Evolutionary conservation across 148 eudicot species (phyloP).

Genomic region (Agrostemma githago): DNA sequence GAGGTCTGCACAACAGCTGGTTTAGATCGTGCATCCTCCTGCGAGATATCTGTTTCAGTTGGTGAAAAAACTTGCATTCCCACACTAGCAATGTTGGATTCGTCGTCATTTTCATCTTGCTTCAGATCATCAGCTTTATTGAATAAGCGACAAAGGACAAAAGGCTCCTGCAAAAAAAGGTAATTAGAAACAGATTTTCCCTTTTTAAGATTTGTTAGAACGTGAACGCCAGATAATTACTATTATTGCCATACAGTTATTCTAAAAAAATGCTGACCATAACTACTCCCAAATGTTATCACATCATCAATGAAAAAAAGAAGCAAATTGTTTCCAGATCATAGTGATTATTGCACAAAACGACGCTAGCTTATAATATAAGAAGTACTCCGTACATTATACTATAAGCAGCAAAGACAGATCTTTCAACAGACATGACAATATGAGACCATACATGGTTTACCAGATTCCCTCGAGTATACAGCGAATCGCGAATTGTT

Average conservation of each 20-base stretch:
- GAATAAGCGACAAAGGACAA: constrained; percentile 76
- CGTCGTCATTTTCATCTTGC: constrained; percentile 49
- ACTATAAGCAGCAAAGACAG: neutral
- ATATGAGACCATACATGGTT: neutral
- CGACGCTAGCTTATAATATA: neutral
- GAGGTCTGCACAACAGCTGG: constrained; percentile 29
- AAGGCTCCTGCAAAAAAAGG: constrained; percentile 49
- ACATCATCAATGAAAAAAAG: neutral
- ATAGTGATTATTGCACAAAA: neutral
- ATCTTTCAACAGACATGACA: neutral
- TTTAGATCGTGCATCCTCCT: constrained; percentile 39
- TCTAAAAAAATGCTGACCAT: neutral
- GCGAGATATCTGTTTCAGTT: constrained; percentile 30
- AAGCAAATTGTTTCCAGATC: neutral
- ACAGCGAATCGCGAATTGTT: too few species aligned
- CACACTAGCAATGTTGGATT: constrained; percentile 41
- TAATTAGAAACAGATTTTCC: neutral
- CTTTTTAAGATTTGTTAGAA: neutral
- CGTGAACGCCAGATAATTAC: neutral
- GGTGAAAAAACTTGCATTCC: constrained; percentile 43
- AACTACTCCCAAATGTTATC: neutral
- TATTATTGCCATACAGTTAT: neutral
- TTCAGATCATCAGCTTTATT: constrained; percentile 57
- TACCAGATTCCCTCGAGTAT: too few species aligned
- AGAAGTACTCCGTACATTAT: neutral